These are phyloP conservation scores for Carex scoparia DNA, from an alignment of 176 grass and related monocot genomes.

Conservation along the genomic window DNA sequence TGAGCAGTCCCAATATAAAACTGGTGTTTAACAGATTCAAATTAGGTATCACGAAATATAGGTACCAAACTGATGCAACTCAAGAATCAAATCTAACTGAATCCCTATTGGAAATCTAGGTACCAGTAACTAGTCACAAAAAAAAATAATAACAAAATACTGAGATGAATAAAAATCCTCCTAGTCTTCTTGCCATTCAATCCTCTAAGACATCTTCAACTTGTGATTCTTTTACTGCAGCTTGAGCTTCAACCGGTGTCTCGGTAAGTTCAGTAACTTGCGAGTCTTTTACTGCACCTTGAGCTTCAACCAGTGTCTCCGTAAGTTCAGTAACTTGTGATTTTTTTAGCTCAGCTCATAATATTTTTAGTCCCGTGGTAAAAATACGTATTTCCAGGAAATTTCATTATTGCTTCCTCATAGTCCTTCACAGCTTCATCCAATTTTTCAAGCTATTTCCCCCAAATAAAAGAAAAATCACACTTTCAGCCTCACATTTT, in stretches of 20 bases:
- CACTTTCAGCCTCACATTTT: neutral
- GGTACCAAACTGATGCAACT: no score
- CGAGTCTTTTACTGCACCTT: slow-evolving; percentile 37
- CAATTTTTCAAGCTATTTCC: slow-evolving; percentile 64
- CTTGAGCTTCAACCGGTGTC: neutral
- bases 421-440: slow-evolving; percentile 68
- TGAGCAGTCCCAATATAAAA: no score
- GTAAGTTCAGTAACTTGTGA: neutral
- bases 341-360: slow-evolving; percentile 47
- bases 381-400: slow-evolving; percentile 29
- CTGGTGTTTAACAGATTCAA: no score
- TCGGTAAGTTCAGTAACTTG: neutral
- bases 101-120: no score
- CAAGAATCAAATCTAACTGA: no score
- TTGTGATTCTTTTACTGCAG: slow-evolving; percentile 40
- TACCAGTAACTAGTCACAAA: no score
- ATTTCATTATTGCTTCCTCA: slow-evolving; percentile 48
- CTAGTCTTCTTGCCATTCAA: neutral
- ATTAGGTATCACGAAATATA: no score
- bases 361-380: slow-evolving; percentile 38
- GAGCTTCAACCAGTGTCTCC: neutral
- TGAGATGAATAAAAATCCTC: no score
- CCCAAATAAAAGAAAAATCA: neutral
- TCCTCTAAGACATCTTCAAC: slow-evolving; percentile 54
- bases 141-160: no score